Conservation (phyloP, 129 eudicot genomes). For the Smallanthus sonchifolius region DNA sequence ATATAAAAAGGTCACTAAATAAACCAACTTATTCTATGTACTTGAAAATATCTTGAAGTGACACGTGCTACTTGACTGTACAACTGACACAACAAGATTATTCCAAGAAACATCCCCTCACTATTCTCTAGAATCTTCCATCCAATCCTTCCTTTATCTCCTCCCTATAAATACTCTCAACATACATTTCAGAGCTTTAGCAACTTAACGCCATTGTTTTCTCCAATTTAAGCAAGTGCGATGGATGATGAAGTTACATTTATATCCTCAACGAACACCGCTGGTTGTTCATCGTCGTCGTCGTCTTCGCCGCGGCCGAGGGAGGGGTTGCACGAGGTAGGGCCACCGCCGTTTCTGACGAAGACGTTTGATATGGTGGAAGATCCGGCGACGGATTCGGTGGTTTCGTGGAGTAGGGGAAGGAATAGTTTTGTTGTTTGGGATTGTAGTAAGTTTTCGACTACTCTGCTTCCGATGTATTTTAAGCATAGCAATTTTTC, state of each 20-base stretch:
- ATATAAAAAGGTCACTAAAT: background rate
- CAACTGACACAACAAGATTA: background rate
- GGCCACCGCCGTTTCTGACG: slow-evolving; percentile 87
- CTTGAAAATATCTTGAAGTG: background rate
- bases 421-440: slow-evolving; percentile 82
- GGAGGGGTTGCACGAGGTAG: slow-evolving; percentile 73
- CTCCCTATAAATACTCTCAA: slow-evolving; percentile 4
- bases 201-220: background rate
- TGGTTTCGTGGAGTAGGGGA: slow-evolving; percentile 78
- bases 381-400: slow-evolving; percentile 71
- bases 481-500: slow-evolving; percentile 91
- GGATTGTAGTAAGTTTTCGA: slow-evolving; percentile 71
- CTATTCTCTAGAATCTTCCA: slow-evolving; percentile 24
- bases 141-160: background rate
- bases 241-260: slow-evolving; percentile 44
- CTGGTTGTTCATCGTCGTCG: slow-evolving; percentile 39
- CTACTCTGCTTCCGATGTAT: slow-evolving; percentile 60
- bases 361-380: slow-evolving; percentile 89
- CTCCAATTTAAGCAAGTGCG: slow-evolving; percentile 10
- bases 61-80: background rate
- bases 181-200: background rate
- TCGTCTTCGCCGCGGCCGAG: slow-evolving; percentile 52
- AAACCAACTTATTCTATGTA: background rate
- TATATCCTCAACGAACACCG: slow-evolving; percentile 15
- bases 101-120: slow-evolving; percentile 15